Conservation (phyloP, 2,329 filamentous ascomycete species). For the Cercospora canescens region DNA sequence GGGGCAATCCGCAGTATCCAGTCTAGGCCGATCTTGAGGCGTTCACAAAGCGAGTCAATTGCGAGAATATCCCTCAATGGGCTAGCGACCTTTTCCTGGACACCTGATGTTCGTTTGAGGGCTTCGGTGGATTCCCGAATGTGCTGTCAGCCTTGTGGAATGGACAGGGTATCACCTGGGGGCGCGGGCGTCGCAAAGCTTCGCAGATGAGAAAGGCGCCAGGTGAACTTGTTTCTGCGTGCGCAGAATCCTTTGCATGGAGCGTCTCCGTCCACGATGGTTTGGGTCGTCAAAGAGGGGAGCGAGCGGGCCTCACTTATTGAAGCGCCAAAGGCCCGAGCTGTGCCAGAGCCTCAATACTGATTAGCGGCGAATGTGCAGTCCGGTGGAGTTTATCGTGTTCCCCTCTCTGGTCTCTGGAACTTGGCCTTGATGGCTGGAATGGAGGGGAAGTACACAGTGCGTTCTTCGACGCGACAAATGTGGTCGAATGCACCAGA, state of each 20-base stretch:
- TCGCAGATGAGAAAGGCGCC: conserved; percentile 10
- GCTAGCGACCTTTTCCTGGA: not conserved
- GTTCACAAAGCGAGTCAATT: not conserved
- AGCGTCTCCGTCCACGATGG: not conserved
- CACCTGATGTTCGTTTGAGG: conserved; percentile 5
- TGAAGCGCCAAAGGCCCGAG: conserved; percentile 2
- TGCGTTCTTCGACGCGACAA: not conserved
- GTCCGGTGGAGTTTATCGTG: conserved; percentile 13
- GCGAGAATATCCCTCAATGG: not conserved
- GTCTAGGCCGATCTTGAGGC: not conserved
- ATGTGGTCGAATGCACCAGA: too few species aligned
- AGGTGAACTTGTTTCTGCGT: conserved; percentile 15
- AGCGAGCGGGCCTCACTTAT: conserved; percentile 14
- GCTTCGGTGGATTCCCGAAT: not conserved
- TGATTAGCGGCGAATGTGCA: conserved; percentile 11
- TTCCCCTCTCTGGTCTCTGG: conserved; percentile 9
- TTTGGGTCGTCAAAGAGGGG: not conserved
- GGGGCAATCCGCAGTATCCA: not conserved
- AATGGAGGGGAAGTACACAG: too few species aligned
- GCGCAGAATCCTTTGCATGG: conserved; percentile 8
- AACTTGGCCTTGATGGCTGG: not conserved
- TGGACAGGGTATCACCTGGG: conserved; percentile 10
- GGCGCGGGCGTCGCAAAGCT: conserved; percentile 2
- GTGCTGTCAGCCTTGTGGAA: conserved; percentile 6
- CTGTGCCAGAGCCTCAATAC: conserved; percentile 10